phyloP scores from a whole-genome alignment of 1,284 basidiomycete genomes.

The Boletus albobrunnescens region DNA sequence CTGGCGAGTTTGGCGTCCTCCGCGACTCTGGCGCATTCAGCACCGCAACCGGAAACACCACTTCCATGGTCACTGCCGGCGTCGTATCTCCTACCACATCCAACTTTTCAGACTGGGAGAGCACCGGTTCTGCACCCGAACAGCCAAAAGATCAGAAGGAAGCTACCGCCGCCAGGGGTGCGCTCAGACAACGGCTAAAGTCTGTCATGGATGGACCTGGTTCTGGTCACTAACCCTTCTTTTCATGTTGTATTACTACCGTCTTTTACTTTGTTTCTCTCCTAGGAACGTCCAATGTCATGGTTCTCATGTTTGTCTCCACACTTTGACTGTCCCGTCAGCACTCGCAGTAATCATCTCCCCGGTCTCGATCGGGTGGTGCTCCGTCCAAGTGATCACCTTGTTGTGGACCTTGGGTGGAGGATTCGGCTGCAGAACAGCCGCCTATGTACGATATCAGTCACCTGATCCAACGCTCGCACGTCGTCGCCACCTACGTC shows the following conservation, averaged over 20 bases:
- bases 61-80: slow-evolving; percentile 28
- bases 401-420: slow-evolving; percentile 76
- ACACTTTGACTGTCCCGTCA: slow-evolving; percentile 82
- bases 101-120: slow-evolving; percentile 32
- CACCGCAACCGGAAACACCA: slow-evolving; percentile 15
- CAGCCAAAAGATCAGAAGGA: slow-evolving; percentile 23
- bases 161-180: slow-evolving; percentile 8
- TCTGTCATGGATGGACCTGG: slow-evolving; percentile 30
- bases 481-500: slow-evolving; percentile 58
- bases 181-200: slow-evolving; percentile 32
- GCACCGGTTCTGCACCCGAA: slow-evolving; percentile 25
- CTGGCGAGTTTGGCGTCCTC: slow-evolving; percentile 32
- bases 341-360: slow-evolving; percentile 87
- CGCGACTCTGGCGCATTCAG: slow-evolving; percentile 29
- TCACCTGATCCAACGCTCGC: neutral
- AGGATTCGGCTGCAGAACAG: slow-evolving; percentile 59
- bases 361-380: slow-evolving; percentile 75
- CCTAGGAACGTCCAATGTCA: neutral
- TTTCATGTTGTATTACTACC: slow-evolving; percentile 25
- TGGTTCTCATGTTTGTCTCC: slow-evolving; percentile 33
- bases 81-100: slow-evolving; percentile 30
- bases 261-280: neutral
- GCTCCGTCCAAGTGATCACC: slow-evolving; percentile 87
- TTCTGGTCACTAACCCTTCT: slow-evolving; percentile 17
- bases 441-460: slow-evolving; percentile 47